Evolutionary conservation across 2,329 filamentous ascomycete genomes (phyloP), one percentile per base, ranked within the genome.

Genomic region (Apiospora saccharicola): DNA sequence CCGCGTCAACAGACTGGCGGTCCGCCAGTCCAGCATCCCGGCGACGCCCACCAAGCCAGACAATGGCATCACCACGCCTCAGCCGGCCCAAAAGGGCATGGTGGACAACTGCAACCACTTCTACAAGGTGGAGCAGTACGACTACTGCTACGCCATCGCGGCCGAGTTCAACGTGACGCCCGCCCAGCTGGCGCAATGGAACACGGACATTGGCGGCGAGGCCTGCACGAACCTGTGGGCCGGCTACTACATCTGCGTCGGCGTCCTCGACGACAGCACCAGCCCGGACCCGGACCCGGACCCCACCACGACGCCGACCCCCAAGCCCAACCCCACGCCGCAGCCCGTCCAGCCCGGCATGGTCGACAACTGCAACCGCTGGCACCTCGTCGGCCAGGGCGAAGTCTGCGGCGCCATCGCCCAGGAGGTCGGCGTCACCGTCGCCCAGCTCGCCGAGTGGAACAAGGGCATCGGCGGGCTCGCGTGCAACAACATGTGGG

Each of bases 321-420:
- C 49, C 12, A 12, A 12, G 51, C 51, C 51, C n/a, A 57, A 57
- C 22, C 51, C 51, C n/a, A 57, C 51, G 51, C 51, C 51, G 16
- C 51, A 57, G 51, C 51, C 51, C 14, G 51, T 57, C 51, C 51
- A 57, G 51, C n/a, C n/a, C 51, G 51, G 51, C 51, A 57, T 57
- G 51, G 51, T 57, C n/a, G 19, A 30, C 37, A 10, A 41, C 37
- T 41, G 37, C 57, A 64, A 37, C 57, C 57, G 57, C 57, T 64
- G 30, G 24, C 37, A 64, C 57, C n/a, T 14, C 12, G 57, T 64
- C 57, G 37, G 34, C 24, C 12, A 24, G 26, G 57, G 57, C 57
- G 57, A 64, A 10, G 22, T 26, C 24, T 67, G 57, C 57, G 57
- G 24, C 57, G 24, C 57, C 24, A 19, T 67, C 30, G 57, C 57